These are phyloP conservation scores for Sphenostylis stenocarpa DNA, from an alignment of 306 rosid genomes.

Conservation along the genomic window DNA sequence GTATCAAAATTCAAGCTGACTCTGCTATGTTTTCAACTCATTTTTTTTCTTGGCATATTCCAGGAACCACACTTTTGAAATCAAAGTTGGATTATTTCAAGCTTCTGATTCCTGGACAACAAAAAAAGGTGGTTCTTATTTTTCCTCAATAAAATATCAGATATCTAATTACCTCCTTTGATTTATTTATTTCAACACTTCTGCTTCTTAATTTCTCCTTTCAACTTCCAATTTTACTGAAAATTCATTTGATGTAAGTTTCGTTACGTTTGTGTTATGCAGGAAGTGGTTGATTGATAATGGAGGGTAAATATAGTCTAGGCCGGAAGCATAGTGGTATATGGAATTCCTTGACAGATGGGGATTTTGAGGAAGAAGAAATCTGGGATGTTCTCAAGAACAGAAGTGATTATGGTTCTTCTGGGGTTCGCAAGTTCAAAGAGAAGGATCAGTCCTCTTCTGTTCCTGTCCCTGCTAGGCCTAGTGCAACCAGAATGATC, in stretches of 20 bases:
- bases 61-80: slow-evolving; percentile 36
- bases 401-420: slow-evolving; percentile 20
- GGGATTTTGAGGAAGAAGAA: slow-evolving; percentile 78
- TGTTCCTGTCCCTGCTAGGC: slow-evolving; percentile 31
- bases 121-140: slow-evolving; percentile 21
- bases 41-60: slow-evolving; percentile 33
- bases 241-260: neutral
- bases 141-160: slow-evolving; percentile 10
- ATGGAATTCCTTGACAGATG: slow-evolving; percentile 80
- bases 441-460: slow-evolving; percentile 16
- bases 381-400: slow-evolving; percentile 64
- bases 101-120: slow-evolving; percentile 31
- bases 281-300: slow-evolving; percentile 34
- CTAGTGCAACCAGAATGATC: slow-evolving; percentile 56
- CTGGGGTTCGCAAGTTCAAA: slow-evolving; percentile 16
- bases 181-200: neutral
- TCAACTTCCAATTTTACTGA: neutral
- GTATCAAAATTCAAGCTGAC: neutral
- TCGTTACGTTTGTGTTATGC: slow-evolving; percentile 21
- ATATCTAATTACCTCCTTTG: neutral
- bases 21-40: neutral
- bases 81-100: slow-evolving; percentile 35
- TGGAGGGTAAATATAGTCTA: slow-evolving; percentile 49
- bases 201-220: neutral
- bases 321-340: slow-evolving; percentile 53